These are phyloP conservation scores for Trypanosoma vivax DNA, from an alignment of 208 protist species.

Conservation along the genomic window DNA sequence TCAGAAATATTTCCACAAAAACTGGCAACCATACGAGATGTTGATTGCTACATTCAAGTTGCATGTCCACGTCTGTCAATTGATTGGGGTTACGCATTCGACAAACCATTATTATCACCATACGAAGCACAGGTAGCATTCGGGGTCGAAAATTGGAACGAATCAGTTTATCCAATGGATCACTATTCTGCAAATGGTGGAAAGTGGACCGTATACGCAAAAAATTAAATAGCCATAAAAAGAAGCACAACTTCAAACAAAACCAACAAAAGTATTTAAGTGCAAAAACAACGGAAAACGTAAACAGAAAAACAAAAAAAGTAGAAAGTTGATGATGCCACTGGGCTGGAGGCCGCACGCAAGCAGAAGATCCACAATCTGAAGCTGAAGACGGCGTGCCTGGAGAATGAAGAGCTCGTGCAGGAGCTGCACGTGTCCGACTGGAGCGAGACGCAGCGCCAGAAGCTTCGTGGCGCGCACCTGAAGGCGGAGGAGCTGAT, in stretches of 20 bases:
- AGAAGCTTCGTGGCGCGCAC: constrained; percentile 68
- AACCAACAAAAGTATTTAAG: constrained; percentile 5
- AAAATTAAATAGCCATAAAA: constrained; percentile 33
- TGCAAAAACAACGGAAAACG: constrained; percentile 5
- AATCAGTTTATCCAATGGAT: constrained; percentile 94
- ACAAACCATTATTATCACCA: constrained; percentile 93
- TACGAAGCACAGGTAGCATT: constrained; percentile 96
- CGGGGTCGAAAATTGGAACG: constrained; percentile 71
- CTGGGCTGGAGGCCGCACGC: constrained; percentile 75
- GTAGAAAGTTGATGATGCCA: constrained; percentile 36
- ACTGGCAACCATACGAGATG: constrained; percentile 83
- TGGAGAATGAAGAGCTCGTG: constrained; percentile 75
- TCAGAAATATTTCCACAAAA: constrained; percentile 97
- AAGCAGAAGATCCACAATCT: constrained; percentile 86
- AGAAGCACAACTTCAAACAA: constrained; percentile 9
- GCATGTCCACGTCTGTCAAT: constrained; percentile 98
- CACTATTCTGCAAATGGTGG: constrained; percentile 94
- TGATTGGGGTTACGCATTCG: constrained; percentile 98
- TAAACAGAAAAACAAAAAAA: constrained; percentile 11
- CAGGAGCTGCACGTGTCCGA: constrained; percentile 82
- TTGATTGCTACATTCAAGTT: constrained; percentile 96
- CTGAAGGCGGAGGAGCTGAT: constrained; percentile 73
- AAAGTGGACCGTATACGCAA: constrained; percentile 91
- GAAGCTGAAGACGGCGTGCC: constrained; percentile 78
- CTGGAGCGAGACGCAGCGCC: constrained; percentile 74